Evolutionary conservation across 1,139 yeast genomes (phyloP).

Genomic region (Blastobotrys aristatus): DNA sequence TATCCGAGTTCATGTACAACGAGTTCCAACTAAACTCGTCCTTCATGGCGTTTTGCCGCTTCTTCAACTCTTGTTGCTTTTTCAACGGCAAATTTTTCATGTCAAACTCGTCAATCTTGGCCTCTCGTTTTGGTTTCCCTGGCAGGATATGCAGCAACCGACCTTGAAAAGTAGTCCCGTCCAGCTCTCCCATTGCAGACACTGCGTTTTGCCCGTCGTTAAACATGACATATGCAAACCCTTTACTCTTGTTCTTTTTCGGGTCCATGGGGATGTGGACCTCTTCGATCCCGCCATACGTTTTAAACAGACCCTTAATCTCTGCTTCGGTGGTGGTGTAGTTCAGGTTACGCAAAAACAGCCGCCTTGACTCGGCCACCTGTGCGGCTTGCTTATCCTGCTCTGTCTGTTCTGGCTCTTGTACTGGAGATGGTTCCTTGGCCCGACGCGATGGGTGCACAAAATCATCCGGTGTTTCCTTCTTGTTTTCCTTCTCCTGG

Average conservation of each 20-base stretch:
- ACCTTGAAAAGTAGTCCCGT: slow-evolving; percentile 91
- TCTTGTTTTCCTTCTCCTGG: slow-evolving; percentile 14
- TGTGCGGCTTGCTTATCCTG: slow-evolving; percentile 47
- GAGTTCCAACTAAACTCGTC: slow-evolving; percentile 95
- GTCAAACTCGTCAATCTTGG: slow-evolving; percentile 85
- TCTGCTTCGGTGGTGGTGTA: slow-evolving; percentile 81
- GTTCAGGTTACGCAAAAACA: slow-evolving; percentile 80
- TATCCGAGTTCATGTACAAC: slow-evolving; percentile 82
- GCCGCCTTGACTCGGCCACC: slow-evolving; percentile 68
- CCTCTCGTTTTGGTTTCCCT: slow-evolving; percentile 69
- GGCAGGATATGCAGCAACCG: slow-evolving; percentile 86
- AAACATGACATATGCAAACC: slow-evolving; percentile 84
- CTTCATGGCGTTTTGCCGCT: slow-evolving; percentile 78
- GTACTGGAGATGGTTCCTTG: no score
- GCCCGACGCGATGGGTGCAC: no score
- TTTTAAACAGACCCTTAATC: slow-evolving; percentile 52
- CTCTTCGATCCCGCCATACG: slow-evolving; percentile 41
- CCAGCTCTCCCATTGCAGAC: slow-evolving; percentile 64
- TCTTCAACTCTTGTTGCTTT: slow-evolving; percentile 80
- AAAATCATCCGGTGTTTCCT: no score
- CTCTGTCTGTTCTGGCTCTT: slow-evolving; percentile 26
- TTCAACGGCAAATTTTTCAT: slow-evolving; percentile 84
- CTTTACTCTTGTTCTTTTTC: slow-evolving; percentile 85
- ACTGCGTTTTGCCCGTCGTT: slow-evolving; percentile 64
- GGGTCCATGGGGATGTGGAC: slow-evolving; percentile 92